Evolutionary conservation across 177 flowering plant genomes (phyloP), one percentile per base, ranked within the genome.

Genomic region (Vitis hybrid): DNA sequence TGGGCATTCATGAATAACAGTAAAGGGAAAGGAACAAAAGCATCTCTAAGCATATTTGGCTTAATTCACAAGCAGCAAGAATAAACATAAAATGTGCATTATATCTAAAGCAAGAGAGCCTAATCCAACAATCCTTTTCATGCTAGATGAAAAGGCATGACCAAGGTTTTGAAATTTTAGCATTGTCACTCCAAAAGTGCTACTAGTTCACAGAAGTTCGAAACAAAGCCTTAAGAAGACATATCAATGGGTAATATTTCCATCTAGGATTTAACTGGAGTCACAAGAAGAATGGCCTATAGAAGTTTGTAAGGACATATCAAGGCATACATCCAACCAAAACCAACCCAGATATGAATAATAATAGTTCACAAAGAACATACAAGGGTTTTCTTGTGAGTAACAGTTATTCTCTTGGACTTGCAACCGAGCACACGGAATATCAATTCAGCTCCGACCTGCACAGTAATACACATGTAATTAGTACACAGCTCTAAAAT

Each of bases 341-440:
- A 56, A 24, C 55, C 24, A 47, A 49, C 59, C 20, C 28, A n/a
- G 51, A 20, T 3, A 66, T 52, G 17, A 11, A 65, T 5, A 59
- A 66, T 11, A 68, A 22, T 22, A 44, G 31, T 56, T 19, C 11
- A 62, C 57, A 8, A 13, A 70, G n/a, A 76, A 73, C 90, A 67
- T 90, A 95, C 99, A 50, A 95, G 95, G 12, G 97, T 89, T 85
- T 89, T 96, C 88, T 96, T 94, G 87, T 92, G 89, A 15, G 98
- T 94, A 11, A 96, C 94, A 38, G 98, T 94, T 75, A 96, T 88
- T 77, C 97, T 84, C 86, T 94, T 96, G 52, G 97, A 94, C 75
- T 96, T 96, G 89, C 94, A 87, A 64, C 98, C 99, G 59, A 94
- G 91, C 59, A 94, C 97, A 52, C 99, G 98, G 71, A 94, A 96